Base-by-base conservation (phyloP, 2,329 filamentous ascomycete species). In the Ceratocystis harringtonii region DNA sequence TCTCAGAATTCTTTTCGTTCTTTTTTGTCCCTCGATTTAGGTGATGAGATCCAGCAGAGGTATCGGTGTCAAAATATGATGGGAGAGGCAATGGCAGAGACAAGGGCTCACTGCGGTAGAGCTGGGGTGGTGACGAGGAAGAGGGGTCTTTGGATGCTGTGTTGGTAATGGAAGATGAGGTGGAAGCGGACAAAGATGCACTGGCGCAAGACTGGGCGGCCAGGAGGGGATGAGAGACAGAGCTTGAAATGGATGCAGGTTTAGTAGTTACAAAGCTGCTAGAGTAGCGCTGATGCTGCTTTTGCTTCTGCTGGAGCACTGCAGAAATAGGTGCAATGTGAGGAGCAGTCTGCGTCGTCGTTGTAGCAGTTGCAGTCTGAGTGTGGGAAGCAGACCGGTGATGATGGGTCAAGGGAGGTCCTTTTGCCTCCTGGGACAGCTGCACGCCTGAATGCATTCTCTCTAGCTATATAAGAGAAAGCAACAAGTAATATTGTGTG, bases 391-490 rank as follows among this genome's bases (percentile, higher is more conserved):
- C 44, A 41, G 52, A 65, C n/a, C 52, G 57, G 10, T 60, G 63
- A 25, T 52, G 55, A 41, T 61, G 36, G 43, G 30, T 52, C 45
- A 52, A 61, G 55, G 63, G 63, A 61, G 63, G 57, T n/a, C 55
- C n/a, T 30, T 30, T 58, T 22, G 41, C 22, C 63, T 65, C 63
- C 41, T 65, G 63, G 63, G 55, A 48, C 55, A 48, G 43, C 15
- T 65, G 57, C 55, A 57, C 41, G 63, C 63, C 63, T 22, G 44
- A 41, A 5, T 60, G 41, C 63, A 65, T 65, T 52, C 63, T 65
- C 52, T 52, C 63, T 10, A 57, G 32, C 63, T 65, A 61, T 61
- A 65, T 61, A 62, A 25, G 61, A 17, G 28, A 32, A 28, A 30
- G 25, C n/a, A 30, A 32, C 48, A 62, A 45, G 41, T 36, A 55